phyloP scores from a whole-genome alignment of 345 rosid species.

The Crucihimalaya himalaica region DNA sequence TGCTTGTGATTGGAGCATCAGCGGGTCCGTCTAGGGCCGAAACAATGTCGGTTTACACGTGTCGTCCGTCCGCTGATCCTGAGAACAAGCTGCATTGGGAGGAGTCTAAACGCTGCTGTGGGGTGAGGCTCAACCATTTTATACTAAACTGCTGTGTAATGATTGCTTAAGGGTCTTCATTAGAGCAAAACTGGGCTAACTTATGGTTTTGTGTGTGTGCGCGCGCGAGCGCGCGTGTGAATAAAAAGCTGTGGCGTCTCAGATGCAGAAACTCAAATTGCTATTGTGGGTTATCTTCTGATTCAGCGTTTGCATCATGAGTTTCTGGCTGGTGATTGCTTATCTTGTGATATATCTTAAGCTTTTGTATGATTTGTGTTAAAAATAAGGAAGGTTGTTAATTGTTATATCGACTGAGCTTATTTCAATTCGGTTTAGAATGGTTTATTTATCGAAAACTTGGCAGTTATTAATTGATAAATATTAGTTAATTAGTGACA shows the following conservation, averaged over 20 bases:
- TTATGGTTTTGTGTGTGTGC: constrained; percentile 15
- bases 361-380: constrained; percentile 12
- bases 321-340: background rate
- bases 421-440: background rate
- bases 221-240: constrained; percentile 33
- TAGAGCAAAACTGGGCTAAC: background rate
- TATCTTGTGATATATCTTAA: background rate
- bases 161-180: constrained; percentile 52
- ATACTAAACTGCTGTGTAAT: constrained; percentile 82
- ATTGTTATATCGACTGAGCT: background rate
- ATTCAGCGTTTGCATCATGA: constrained; percentile 13
- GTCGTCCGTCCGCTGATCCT: constrained; percentile 49
- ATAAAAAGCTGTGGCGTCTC: constrained; percentile 25
- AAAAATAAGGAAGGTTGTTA: background rate
- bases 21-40: constrained; percentile 39
- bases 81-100: constrained; percentile 58
- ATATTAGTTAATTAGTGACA: background rate
- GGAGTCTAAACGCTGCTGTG: constrained; percentile 53
- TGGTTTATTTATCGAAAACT: background rate
- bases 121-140: constrained; percentile 62
- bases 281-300: background rate
- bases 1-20: constrained; percentile 80
- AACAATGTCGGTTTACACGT: constrained; percentile 73
- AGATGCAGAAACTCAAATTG: constrained; percentile 26
- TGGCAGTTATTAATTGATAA: background rate